These are phyloP conservation scores for Penicillium cinerascens DNA, from an alignment of 495 filamentous ascomycete genomes.

Conservation along the genomic window DNA sequence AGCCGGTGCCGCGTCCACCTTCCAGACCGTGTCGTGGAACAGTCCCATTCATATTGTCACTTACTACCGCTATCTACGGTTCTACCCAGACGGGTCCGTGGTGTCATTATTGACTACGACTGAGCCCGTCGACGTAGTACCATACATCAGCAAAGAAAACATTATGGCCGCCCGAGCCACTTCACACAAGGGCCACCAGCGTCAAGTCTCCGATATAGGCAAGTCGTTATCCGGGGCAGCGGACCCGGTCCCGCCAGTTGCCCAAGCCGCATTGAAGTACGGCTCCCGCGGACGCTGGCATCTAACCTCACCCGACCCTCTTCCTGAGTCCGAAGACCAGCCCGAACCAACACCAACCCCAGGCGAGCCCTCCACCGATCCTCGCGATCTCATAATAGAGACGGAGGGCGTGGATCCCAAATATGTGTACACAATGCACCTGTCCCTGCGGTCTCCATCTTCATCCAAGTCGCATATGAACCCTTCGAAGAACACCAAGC, in stretches of 20 bases:
- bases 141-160: constrained; percentile 59
- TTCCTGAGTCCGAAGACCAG: constrained; percentile 14
- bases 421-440: constrained; percentile 77
- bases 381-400: constrained; percentile 66
- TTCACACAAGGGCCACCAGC: constrained; percentile 30
- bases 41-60: constrained; percentile 93
- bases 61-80: constrained; percentile 93
- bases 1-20: constrained; percentile 60
- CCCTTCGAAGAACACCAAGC: constrained; percentile 67
- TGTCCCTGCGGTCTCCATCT: constrained; percentile 59
- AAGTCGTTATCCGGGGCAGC: constrained; percentile 30
- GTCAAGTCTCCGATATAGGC: constrained; percentile 36
- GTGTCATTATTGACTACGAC: constrained; percentile 73
- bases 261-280: constrained; percentile 51
- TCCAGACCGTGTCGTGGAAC: constrained; percentile 62
- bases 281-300: constrained; percentile 61
- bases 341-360: constrained; percentile 3
- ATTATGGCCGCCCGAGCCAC: constrained; percentile 31
- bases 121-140: constrained; percentile 82
- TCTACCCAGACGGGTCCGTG: constrained; percentile 84
- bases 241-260: constrained; percentile 36
- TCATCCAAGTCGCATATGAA: constrained; percentile 43
- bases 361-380: constrained; percentile 19
- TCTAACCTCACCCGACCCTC: constrained; percentile 39
- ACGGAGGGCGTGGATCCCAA: constrained; percentile 74